These are phyloP conservation scores for Camillea tinctor DNA, from an alignment of 2,329 filamentous ascomycete genomes.

Conservation along the genomic window DNA sequence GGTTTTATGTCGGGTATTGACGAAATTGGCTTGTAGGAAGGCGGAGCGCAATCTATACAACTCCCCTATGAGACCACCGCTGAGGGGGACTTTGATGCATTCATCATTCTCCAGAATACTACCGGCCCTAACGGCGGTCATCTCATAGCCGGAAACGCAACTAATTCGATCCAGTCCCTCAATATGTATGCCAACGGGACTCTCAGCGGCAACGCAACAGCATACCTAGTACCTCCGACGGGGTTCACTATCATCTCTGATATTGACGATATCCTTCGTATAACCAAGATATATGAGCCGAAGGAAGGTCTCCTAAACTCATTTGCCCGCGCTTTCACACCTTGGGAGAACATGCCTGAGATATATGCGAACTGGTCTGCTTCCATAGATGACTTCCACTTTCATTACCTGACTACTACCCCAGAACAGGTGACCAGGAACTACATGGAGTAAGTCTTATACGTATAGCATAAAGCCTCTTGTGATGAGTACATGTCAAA, in stretches of 20 bases:
- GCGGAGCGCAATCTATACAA: slow-evolving; percentile 61
- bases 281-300: slow-evolving; percentile 78
- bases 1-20: not conserved
- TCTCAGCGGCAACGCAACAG: slow-evolving; percentile 68
- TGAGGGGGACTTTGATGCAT: slow-evolving; percentile 72
- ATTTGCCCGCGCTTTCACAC: slow-evolving; percentile 67
- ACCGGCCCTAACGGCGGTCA: slow-evolving; percentile 48
- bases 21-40: slow-evolving; percentile 35
- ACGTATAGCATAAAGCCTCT: not conserved
- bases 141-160: slow-evolving; percentile 63
- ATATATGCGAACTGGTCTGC: slow-evolving; percentile 74
- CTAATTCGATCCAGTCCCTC: slow-evolving; percentile 62
- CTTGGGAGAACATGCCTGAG: slow-evolving; percentile 78
- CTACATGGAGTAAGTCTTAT: slow-evolving; percentile 67
- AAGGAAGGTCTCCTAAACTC: slow-evolving; percentile 74
- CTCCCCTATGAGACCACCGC: slow-evolving; percentile 65
- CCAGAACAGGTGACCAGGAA: slow-evolving; percentile 75
- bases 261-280: slow-evolving; percentile 77
- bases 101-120: slow-evolving; percentile 60
- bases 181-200: slow-evolving; percentile 67
- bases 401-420: slow-evolving; percentile 80
- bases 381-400: slow-evolving; percentile 67
- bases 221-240: slow-evolving; percentile 69
- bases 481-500: not conserved
- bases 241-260: slow-evolving; percentile 74